Evolutionary conservation across 2,329 filamentous ascomycete species (phyloP).

Genomic region (Oidium heveae): DNA sequence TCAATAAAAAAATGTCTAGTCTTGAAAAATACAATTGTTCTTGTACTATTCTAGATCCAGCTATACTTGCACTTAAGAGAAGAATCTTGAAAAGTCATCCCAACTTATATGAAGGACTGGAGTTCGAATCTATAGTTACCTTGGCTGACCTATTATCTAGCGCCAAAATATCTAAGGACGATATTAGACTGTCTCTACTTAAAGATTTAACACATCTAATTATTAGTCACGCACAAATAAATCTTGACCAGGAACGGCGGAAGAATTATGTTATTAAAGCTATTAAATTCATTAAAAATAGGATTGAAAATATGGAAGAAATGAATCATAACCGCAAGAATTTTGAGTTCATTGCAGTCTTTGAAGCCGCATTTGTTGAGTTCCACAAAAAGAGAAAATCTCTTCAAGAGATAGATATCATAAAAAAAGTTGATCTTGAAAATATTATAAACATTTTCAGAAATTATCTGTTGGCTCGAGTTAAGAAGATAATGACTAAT

Average conservation of each 20-base stretch:
- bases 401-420: constrained; percentile 7
- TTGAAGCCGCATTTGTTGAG: constrained; percentile 6
- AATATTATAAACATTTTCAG: constrained; percentile 4
- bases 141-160: constrained; percentile 11
- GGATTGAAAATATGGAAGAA: constrained; percentile 4
- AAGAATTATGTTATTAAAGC: constrained; percentile 8
- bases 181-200: constrained; percentile 6
- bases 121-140: constrained; percentile 16
- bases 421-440: constrained; percentile 5
- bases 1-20: not conserved
- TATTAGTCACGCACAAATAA: constrained; percentile 8
- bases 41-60: constrained; percentile 5
- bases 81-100: constrained; percentile 24
- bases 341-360: constrained; percentile 7
- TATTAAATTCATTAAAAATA: constrained; percentile 9
- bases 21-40: constrained; percentile 1
- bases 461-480: constrained; percentile 5
- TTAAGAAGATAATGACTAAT: constrained; percentile 5
- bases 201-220: constrained; percentile 7
- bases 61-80: constrained; percentile 20
- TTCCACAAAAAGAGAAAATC: constrained; percentile 4
- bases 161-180: not conserved
- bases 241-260: constrained; percentile 11
- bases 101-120: constrained; percentile 21
- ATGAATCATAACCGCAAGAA: constrained; percentile 7